Base-by-base conservation (phyloP, 2,329 filamentous ascomycete genomes). In the Mycosphaerella arachidis region DNA sequence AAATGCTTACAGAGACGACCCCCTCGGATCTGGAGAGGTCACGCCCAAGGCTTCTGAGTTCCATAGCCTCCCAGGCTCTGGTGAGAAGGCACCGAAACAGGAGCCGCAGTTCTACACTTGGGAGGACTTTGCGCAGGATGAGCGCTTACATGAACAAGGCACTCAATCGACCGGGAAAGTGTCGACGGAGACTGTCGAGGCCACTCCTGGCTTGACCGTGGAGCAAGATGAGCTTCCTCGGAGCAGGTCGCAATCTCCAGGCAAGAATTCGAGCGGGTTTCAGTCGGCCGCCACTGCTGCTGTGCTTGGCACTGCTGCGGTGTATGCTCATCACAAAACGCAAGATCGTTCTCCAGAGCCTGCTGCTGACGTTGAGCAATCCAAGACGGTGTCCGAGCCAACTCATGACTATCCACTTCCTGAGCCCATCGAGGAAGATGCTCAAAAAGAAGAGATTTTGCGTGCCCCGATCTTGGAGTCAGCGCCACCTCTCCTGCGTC, bases 41-140 rank as follows among this genome's bases (percentile, higher is more conserved):
- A 92, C 89, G 1, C 89, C 89, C 1, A 89, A 85, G 62, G 86
- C 86, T 4, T 80, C 79, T 18, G 73, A 77, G 9, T 82, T 81
- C 50, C 57, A 56, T 9, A 51, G 55, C 20, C 43, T 55, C 8
- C 48, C 53, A 6, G 40, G 16, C n/a, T 48, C 60, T 48, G 56
- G 27, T 12, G 64, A 68, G 53, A 58, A 60, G 50, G 63, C 50
- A n/a, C 13, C 46, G 51, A 63, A 64, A 60, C 66, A 68, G 52
- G 62, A 72, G 54, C 72, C 73, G 4, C 71, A 75, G 48, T 75
- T 73, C 62, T 75, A 73, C 48, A 73, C 72, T 2, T 75, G 73
- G 73, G 72, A 73, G 30, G 73, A 75, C 48, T 69, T 73, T 52
- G 68, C 69, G 20, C 67, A 64, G 40, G 73, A 74, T 43, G 70